Evolutionary conservation across 2,329 filamentous ascomycete genomes (phyloP), one percentile per base, ranked within the genome.

Genomic region (Microsporum audouinii): DNA sequence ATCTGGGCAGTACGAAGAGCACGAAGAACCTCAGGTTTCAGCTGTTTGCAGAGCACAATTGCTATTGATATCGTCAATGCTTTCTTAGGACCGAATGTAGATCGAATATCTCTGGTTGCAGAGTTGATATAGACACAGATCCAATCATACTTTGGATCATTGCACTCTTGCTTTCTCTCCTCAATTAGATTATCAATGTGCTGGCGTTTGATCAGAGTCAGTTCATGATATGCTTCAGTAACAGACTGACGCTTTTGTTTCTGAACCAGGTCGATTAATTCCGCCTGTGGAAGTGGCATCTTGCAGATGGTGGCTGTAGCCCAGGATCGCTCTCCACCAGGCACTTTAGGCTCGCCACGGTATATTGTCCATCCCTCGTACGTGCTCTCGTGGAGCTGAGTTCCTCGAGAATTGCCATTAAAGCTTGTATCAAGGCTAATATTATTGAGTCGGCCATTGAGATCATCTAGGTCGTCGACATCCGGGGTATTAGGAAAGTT

Each of bases 311-410:
- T 68, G 6, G 67, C 69, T 4, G 68, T 65, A 7, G 58, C 68
- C 73, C 72, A 75, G 36, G 63, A 69, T 57, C 69, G 61, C 51
- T 68, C 68, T 47, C 69, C 66, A 8, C 70, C 70, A n/a, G 68
- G 62, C 23, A 62, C 60, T 29, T 62, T 55, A 8, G 69, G 64
- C 12, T 70, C 67, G 14, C 71, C 72, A 58, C 71, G 71, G 65
- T 67, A 69, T 57, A 75, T 70, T n/a, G 68, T 72, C 63, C 70
- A 75, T 2, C 73, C 72, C 60, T 72, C 71, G 27, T 71, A 71
- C 8, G n/a, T 39, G 23, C 58, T 31, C 12, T 43, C 45, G 5
- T 57, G 33, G 10, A 58, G 41, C n/a, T 57, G 45, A 33, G 43
- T 29, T 2, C 60, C 62, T 29, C 60, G 43, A 3, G 58, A 59